A percentile compares a stretch with the other conserved stretches of the same genome.
Evolutionary conservation across 139 green algal genomes (phyloP).

Genomic region (Asterochloris erici): DNA sequence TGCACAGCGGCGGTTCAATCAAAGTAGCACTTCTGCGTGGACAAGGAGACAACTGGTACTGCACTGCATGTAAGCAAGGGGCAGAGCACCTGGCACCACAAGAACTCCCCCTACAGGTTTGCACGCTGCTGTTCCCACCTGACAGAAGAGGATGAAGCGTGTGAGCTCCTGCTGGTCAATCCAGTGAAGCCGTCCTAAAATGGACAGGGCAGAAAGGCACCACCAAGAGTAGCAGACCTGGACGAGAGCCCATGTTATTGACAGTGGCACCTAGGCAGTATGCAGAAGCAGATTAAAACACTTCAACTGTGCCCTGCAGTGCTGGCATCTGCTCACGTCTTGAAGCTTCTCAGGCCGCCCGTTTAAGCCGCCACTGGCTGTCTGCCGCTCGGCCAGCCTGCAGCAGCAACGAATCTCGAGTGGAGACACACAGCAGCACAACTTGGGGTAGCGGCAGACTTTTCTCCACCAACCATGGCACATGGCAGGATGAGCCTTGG

Average conservation of each 20-base stretch:
- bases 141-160: conserved; percentile 86
- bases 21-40: too few species aligned
- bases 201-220: conserved; percentile 89
- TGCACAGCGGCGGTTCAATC: too few species aligned
- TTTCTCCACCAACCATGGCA: too few species aligned
- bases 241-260: background rate
- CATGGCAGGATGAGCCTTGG: too few species aligned
- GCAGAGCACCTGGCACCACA: background rate
- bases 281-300: background rate
- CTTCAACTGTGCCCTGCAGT: background rate
- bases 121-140: conserved; percentile 34
- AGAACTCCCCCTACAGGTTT: too few species aligned
- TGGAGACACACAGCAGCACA: too few species aligned
- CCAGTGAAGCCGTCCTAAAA: conserved; percentile 90
- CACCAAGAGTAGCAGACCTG: conserved; percentile 97
- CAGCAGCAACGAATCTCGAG: background rate
- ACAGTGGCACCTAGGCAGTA: background rate
- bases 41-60: background rate
- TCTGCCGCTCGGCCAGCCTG: conserved; percentile 91
- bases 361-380: conserved; percentile 86
- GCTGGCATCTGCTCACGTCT: conserved; percentile 53
- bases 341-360: conserved; percentile 91
- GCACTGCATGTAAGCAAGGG: background rate
- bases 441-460: too few species aligned
- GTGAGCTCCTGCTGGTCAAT: conserved; percentile 79